A percentile compares a stretch with the other conserved stretches of the same genome.
These are phyloP conservation scores for Neopestalotiopsis sp. DNA, from an alignment of 2,329 filamentous ascomycete genomes.

Conservation along the genomic window DNA sequence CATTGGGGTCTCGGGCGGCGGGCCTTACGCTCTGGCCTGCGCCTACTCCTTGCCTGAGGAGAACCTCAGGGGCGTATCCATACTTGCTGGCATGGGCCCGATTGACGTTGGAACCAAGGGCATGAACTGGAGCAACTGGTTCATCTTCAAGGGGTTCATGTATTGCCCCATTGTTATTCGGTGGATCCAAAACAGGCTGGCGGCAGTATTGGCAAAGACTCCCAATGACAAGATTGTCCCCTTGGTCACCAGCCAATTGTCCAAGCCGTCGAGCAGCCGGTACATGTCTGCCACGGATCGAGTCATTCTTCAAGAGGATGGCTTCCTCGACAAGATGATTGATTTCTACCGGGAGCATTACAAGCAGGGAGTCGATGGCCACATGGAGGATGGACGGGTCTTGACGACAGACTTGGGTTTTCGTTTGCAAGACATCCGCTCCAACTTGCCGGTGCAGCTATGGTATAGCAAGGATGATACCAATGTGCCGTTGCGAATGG, in stretches of 20 bases:
- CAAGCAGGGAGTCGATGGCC: conserved; percentile 1
- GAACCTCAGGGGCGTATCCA: neutral
- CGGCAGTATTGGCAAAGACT: too few species aligned
- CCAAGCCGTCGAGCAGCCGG: too few species aligned
- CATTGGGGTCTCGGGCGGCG: too few species aligned
- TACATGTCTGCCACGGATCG: too few species aligned
- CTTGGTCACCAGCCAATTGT: too few species aligned
- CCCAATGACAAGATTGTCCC: too few species aligned
- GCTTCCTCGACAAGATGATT: neutral
- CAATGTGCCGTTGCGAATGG: neutral
- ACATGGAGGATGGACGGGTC: neutral
- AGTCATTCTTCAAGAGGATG: too few species aligned
- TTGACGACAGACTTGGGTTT: neutral
- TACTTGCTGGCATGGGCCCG: neutral
- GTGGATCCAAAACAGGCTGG: neutral
- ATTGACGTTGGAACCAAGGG: neutral
- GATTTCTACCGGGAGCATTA: neutral
- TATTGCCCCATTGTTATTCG: neutral
- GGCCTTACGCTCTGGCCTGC: too few species aligned
- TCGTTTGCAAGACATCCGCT: neutral
- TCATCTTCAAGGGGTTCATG: neutral
- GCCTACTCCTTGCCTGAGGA: too few species aligned
- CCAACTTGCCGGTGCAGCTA: too few species aligned
- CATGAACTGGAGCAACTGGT: conserved; percentile 7
- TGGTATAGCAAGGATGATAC: too few species aligned